Evolutionary conservation across 2,329 filamentous ascomycete species (phyloP), one percentile per base, ranked within the genome.

Genomic region (Coniochaeta hoffmannii): DNA sequence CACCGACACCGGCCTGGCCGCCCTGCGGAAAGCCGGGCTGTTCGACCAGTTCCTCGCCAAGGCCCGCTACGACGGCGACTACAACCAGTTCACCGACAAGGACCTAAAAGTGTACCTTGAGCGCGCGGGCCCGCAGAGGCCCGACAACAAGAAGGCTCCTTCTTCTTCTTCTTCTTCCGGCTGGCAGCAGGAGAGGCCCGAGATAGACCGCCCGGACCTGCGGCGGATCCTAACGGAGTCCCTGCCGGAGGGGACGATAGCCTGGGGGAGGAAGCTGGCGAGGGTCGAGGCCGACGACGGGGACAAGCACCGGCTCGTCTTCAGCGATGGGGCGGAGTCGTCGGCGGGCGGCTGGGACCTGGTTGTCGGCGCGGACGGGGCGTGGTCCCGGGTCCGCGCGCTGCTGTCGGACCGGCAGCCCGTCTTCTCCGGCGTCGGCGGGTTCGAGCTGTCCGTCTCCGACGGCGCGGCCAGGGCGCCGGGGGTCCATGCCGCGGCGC

Each of bases 61-160:
- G 53, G 76, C 77, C 1, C 75, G 80, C 36, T 78, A 77, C 44
- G 79, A 82, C 58, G 73, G 75, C 55, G 78, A 83, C 55, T 74
- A 73, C 30, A 58, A 78, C 55, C 71, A 76, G 50, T 66, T 82
- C 8, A 68, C 76, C 11, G 73, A 78, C 60, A 69, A 70, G 50
- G 57, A 75, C 44, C 65, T 75, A 10, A 67, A 69, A 15, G 64
- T 68, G 11, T 62, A 73, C 5, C 64, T 67, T 8, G 65, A 67
- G 6, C 63, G 67, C 3, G 56, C 32, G 35, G 49, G 51, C 51
- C 69, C 4, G 65, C 67, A n/a, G 65, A 67, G 31, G 63, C 67
- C 50, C 59, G 71, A 19, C 64, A 64, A 53, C 3, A 38, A 50
- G 26, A 1, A 41, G 52, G 8, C 14, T 59, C 0, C 53, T 54